Conservation (phyloP, 2,329 filamentous ascomycete genomes). For the Fonsecaea erecta region DNA sequence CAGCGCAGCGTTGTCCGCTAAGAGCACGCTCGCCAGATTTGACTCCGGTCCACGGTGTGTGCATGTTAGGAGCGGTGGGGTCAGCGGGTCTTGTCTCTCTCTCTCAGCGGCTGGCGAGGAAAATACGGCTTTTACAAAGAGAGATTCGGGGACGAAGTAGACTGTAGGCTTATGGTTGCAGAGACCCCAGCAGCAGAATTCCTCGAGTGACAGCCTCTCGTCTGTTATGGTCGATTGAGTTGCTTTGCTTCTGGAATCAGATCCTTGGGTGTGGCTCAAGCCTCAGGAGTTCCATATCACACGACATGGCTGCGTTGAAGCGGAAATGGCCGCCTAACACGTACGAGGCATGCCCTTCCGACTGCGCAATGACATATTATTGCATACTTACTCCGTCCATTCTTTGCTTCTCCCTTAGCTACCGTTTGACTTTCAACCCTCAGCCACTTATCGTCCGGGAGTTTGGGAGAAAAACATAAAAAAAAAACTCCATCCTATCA, state of each 20-base stretch:
- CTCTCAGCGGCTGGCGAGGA: neutral
- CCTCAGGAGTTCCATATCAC: neutral
- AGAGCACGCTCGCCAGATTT: neutral
- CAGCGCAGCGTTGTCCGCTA: neutral
- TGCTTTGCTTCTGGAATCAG: neutral
- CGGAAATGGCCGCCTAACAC: neutral
- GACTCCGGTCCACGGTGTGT: neutral
- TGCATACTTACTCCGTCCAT: neutral
- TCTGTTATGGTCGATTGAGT: neutral
- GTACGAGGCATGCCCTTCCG: neutral
- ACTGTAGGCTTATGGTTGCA: neutral
- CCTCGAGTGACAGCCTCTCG: neutral
- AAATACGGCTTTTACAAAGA: neutral
- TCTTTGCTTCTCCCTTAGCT: neutral
- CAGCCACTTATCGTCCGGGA: neutral
- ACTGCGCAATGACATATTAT: neutral
- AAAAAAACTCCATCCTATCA: slow-evolving; percentile 1
- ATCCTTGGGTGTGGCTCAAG: neutral
- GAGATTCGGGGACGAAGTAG: neutral
- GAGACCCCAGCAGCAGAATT: neutral
- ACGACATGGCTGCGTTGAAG: neutral
- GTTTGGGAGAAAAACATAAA: neutral
- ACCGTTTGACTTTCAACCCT: neutral
- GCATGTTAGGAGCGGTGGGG: neutral
- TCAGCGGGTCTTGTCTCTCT: neutral